Conservation (phyloP, 805 yeast species). For the Cyberlindnera euphorbiiphila region DNA sequence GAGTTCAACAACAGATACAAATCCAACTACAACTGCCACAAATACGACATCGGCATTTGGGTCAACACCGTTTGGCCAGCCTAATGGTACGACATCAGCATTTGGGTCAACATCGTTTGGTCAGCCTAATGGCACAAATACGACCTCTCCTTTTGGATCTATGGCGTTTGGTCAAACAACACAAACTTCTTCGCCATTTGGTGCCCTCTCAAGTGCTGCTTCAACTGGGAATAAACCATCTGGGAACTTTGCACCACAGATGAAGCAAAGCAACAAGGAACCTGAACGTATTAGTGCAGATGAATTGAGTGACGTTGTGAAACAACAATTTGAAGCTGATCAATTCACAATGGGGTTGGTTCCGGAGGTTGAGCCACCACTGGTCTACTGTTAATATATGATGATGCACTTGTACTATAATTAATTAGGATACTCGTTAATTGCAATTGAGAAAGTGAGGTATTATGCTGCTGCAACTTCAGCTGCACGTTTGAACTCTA, state of each 20-base stretch:
- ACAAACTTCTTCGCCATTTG: conserved; percentile 9
- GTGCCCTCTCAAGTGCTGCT: conserved; percentile 5
- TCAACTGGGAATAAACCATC: conserved; percentile 2
- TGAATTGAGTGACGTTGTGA: conserved; percentile 41
- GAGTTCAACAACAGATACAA: too few species aligned
- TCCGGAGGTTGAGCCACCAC: conserved; percentile 74
- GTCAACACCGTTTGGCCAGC: conserved; percentile 14
- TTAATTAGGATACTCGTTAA: too few species aligned
- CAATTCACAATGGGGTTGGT: conserved; percentile 56
- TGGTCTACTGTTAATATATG: conserved; percentile 34
- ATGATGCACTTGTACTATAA: too few species aligned
- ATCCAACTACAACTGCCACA: too few species aligned
- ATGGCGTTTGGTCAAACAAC: conserved; percentile 9
- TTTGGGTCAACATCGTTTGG: conserved; percentile 15
- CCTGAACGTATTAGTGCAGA: conserved; percentile 29
- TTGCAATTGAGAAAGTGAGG: too few species aligned
- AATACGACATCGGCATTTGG: too few species aligned
- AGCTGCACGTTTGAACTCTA: conserved; percentile 17
- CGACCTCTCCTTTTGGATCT: conserved; percentile 13
- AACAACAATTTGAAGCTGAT: conserved; percentile 44
- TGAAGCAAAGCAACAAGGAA: conserved; percentile 34
- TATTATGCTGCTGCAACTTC: conserved; percentile 13
- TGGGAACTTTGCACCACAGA: conserved; percentile 21
- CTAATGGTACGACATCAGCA: conserved; percentile 2
- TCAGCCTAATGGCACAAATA: background rate